Evolutionary conservation across 2,329 filamentous ascomycete genomes (phyloP), one percentile per base, ranked within the genome.

Genomic region (Colletotrichum sp.): DNA sequence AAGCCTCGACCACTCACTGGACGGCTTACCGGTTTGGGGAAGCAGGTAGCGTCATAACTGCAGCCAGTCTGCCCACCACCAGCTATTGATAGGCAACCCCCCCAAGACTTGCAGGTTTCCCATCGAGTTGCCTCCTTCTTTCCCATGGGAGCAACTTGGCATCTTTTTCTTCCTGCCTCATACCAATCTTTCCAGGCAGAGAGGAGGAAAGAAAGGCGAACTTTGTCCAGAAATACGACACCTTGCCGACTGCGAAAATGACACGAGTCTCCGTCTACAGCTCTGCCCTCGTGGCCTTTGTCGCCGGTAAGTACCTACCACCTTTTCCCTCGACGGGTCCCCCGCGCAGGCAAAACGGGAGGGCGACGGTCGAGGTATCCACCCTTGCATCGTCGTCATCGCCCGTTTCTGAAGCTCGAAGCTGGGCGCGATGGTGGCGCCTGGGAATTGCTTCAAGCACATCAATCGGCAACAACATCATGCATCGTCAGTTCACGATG

Each of bases 241-340:
- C 52, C 28, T 28, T 34, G 39, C 28, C 64, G 44, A 32, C 36
- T 18, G 26, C 44, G 2, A 79, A 72, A 73, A 89, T 89, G 87
- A 88, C 87, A 49, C 84, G 87, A 66, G 82, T 83, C 57, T 83
- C 82, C 36, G 85, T 89, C 49, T 89, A 89, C 78, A 82, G 81
- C 73, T 80, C 84, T 64, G 87, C 84, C 76, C 79, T 88, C 76
- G 83, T 85, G 81, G 87, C 84, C 73, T 85, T 88, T 81, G 80
- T 83, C 68, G 86, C 83, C 67, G 85, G 88, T 89, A 83, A 78
- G 87, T 86, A 30, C 62, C 70, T 32, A 15, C 36, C 70, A 63
- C 28, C 63, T 49, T 18, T 57, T 36, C 28, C 26, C 30, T 49
- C 44, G n/a, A 5, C 44, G 44, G 44, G 44, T 8, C 44, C 44